These are phyloP conservation scores for Claviceps maximensis DNA, from an alignment of 2,329 filamentous ascomycete genomes.

Conservation along the genomic window DNA sequence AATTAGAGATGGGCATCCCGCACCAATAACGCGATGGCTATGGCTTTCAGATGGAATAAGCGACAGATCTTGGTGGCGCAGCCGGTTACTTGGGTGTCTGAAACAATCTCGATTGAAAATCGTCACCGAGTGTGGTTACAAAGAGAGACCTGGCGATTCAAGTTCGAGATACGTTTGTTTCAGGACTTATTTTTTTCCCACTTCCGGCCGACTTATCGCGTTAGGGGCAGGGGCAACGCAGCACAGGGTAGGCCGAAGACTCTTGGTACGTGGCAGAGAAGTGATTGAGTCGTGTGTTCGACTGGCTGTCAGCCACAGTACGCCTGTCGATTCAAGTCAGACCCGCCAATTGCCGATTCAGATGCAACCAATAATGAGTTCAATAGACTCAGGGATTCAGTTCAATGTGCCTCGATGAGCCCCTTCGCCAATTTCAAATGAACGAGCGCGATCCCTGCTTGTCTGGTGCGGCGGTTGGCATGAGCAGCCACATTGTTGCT, in stretches of 20 bases:
- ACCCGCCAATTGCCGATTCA: not conserved
- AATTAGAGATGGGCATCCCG: not conserved
- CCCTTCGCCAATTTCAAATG: not conserved
- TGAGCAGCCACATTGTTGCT: not conserved
- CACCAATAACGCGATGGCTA: not conserved
- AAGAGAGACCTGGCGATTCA: not conserved
- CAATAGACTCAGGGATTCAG: not conserved
- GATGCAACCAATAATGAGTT: not conserved
- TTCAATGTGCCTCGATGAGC: not conserved
- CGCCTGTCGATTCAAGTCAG: not conserved
- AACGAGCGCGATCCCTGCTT: not conserved
- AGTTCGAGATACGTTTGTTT: not conserved
- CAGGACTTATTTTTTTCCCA: not conserved
- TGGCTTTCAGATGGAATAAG: not conserved
- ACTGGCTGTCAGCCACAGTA: not conserved
- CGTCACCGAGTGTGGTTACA: not conserved
- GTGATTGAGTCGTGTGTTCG: not conserved
- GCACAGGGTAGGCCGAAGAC: not conserved
- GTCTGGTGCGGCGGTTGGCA: not conserved
- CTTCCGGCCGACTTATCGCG: too few relatives aligned
- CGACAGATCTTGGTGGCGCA: not conserved
- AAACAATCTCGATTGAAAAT: constrained; percentile 2
- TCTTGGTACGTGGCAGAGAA: not conserved
- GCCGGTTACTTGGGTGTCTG: not conserved
- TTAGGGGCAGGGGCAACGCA: not conserved